Conservation (phyloP, 2,329 filamentous ascomycete species). For the Colletotrichum nymphaeae region DNA sequence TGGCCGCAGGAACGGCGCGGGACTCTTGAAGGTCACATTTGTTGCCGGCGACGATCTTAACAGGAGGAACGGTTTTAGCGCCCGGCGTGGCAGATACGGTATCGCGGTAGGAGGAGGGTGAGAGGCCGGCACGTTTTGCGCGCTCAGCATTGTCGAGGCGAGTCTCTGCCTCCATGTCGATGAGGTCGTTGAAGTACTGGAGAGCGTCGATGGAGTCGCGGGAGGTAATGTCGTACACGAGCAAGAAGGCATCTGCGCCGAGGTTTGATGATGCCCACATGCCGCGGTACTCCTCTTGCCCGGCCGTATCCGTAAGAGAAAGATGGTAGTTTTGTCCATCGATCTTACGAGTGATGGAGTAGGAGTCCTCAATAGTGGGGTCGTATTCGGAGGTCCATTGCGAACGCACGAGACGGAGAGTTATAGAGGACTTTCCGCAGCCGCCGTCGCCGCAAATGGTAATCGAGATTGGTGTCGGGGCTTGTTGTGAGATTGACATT, state of each 20-base stretch:
- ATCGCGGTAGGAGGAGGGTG: slow-evolving; percentile 43
- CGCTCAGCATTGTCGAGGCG: slow-evolving; percentile 71
- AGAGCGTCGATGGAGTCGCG: slow-evolving; percentile 75
- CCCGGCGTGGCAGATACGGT: slow-evolving; percentile 47
- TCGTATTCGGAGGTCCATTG: slow-evolving; percentile 89
- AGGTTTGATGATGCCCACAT: slow-evolving; percentile 87
- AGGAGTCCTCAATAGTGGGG: slow-evolving; percentile 86
- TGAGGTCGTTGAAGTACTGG: slow-evolving; percentile 83
- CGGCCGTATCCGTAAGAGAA: slow-evolving; percentile 83
- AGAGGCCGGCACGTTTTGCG: slow-evolving; percentile 56
- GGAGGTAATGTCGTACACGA: slow-evolving; percentile 89
- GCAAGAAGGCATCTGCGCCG: slow-evolving; percentile 82
- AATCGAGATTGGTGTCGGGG: slow-evolving; percentile 73
- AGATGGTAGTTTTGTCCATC: slow-evolving; percentile 86
- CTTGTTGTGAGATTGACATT: slow-evolving; percentile 42
- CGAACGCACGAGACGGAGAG: slow-evolving; percentile 82
- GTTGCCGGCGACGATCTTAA: slow-evolving; percentile 88
- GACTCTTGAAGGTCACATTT: slow-evolving; percentile 84
- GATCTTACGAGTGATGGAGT: slow-evolving; percentile 83
- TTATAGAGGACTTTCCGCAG: slow-evolving; percentile 88
- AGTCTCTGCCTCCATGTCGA: slow-evolving; percentile 84
- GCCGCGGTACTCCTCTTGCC: slow-evolving; percentile 90
- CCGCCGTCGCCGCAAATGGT: slow-evolving; percentile 90
- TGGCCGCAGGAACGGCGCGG: slow-evolving; percentile 75
- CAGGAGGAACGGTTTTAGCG: slow-evolving; percentile 70